Conservation (phyloP, 805 yeast species). For the Teunomyces gatunensis region DNA sequence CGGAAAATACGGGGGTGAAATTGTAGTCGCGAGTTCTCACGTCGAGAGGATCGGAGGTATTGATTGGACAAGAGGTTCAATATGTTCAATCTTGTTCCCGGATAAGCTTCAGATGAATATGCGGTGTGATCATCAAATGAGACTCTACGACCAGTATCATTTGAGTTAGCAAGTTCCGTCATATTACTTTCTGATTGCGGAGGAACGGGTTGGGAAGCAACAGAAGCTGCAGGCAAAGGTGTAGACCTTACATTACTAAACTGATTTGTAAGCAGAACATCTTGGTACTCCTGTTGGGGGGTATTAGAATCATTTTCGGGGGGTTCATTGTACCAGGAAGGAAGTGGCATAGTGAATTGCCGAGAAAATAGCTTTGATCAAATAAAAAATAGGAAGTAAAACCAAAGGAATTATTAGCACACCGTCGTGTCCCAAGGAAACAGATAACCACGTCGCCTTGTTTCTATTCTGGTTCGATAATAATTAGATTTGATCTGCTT, state of each 20-base stretch:
- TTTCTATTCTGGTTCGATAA: not conserved
- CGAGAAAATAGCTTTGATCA: not conserved
- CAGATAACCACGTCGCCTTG: not conserved
- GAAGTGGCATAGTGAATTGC: not conserved
- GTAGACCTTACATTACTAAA: not conserved
- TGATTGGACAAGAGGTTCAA: slow-evolving; percentile 13
- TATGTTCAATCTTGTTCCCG: slow-evolving; percentile 10
- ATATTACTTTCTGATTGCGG: not conserved
- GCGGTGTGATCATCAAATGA: slow-evolving; percentile 1
- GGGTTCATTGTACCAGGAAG: slow-evolving; percentile 2
- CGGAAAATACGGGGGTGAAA: slow-evolving; percentile 1
- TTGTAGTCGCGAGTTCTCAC: not conserved
- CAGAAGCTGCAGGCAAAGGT: not conserved
- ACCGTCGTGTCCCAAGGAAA: not conserved
- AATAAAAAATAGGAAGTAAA: not conserved
- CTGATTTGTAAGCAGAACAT: not conserved
- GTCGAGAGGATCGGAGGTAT: slow-evolving; percentile 8
- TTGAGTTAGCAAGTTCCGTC: not conserved
- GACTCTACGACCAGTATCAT: not conserved
- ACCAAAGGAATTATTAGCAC: not conserved
- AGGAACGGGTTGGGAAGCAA: not conserved
- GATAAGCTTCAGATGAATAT: not conserved
- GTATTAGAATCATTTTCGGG: not conserved
- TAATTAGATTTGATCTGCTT: not conserved
- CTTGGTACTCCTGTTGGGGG: not conserved